phyloP scores from a whole-genome alignment of 2,329 filamentous ascomycete genomes.

The Arthrocladium fulminans region DNA sequence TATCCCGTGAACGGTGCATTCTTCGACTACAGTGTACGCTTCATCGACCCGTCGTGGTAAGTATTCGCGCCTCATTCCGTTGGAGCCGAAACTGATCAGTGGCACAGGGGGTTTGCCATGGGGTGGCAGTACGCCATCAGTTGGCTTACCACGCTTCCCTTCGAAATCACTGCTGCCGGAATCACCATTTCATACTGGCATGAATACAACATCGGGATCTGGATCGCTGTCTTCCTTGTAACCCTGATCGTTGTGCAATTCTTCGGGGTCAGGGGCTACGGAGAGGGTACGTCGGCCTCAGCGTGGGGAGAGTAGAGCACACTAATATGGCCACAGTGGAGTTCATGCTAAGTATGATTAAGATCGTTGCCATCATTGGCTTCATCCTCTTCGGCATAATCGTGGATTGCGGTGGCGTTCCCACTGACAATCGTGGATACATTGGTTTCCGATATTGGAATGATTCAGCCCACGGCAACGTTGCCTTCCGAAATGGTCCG shows the following conservation, averaged over 20 bases:
- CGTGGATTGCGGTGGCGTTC: slow-evolving; percentile 72
- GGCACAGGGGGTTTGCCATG: slow-evolving; percentile 89
- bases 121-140: slow-evolving; percentile 90
- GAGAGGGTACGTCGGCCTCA: too few relatives aligned
- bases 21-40: slow-evolving; percentile 80
- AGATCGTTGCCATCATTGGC: slow-evolving; percentile 74
- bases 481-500: slow-evolving; percentile 57
- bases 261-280: slow-evolving; percentile 80
- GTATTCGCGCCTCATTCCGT: not conserved
- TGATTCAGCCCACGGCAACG: slow-evolving; percentile 7
- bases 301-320: too few relatives aligned
- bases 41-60: slow-evolving; percentile 81
- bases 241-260: slow-evolving; percentile 73
- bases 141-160: slow-evolving; percentile 73
- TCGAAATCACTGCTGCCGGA: slow-evolving; percentile 79
- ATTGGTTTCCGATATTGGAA: slow-evolving; percentile 73
- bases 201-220: slow-evolving; percentile 52
- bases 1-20: slow-evolving; percentile 91
- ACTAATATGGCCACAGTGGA: too few relatives aligned
- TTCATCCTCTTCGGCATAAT: slow-evolving; percentile 85
- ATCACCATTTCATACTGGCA: slow-evolving; percentile 41
- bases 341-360: slow-evolving; percentile 77
- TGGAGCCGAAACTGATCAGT: slow-evolving; percentile 27
- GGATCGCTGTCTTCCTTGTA: slow-evolving; percentile 71
- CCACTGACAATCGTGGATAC: slow-evolving; percentile 53